Base-by-base conservation (phyloP, 1,284 basidiomycete genomes). In the Cryptococcus sp. region DNA sequence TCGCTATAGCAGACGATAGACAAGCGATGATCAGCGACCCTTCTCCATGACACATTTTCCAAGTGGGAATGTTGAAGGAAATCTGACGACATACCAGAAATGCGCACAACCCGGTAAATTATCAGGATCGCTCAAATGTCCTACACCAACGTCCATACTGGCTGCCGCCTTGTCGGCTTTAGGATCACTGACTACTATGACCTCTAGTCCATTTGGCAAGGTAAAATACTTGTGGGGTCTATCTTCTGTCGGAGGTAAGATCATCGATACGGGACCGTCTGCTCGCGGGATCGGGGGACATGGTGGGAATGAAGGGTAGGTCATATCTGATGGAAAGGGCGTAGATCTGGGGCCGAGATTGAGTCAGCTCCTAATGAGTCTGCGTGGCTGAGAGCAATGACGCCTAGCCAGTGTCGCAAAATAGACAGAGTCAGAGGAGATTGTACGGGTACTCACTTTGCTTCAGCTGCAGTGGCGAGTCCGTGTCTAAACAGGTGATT, bases 101-200 rank as follows among this genome's bases (percentile, higher is more conserved):
- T 77, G 75, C 17, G 75, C 77, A 63, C 75, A 79, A 46, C 77
- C 75, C 10, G 72, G 66, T 53, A 80, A 50, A 83, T 89, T 79
- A 70, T 90, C 91, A 6, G 95, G 96, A 76, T 99, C 96, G 45
- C 85, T 87, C 58, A 99, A 80, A 78, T 99, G 95, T 2, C 96
- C 96, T 1, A 98, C 93, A 19, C 89, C 89, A 47, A 99, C 93
- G 79, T 96, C 92, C 77, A 99, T 83, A 68, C 91, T 93, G 0
- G 95, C 96, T 0, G 93, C 91, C 5, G 93, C 89, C 81, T 96
- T 97, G 80, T 99, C 96, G 6, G 93, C 87, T 67, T 87, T 87
- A 0, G 84, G 80, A 75, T 99, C 96, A 61, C 90, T 89, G 20
- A 98, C 84, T 17, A 99, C 79, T 62, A 91, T 86, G 1, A 87